phyloP scores from a whole-genome alignment of 73 alveolate genomes.

The Stentor coeruleus region DNA sequence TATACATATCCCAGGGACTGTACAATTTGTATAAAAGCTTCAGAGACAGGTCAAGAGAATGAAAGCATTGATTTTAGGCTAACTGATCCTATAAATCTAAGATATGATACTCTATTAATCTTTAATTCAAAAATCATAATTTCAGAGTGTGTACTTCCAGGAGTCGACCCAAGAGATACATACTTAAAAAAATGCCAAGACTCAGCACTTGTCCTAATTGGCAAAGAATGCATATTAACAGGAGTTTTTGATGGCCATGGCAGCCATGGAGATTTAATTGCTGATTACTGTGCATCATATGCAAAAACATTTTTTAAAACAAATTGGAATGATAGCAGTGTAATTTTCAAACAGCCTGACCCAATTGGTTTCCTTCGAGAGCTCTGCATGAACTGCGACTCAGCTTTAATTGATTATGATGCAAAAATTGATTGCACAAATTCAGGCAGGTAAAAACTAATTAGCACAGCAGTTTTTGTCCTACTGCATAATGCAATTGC shows the following conservation, averaged over 20 bases:
- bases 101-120: neutral
- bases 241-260: neutral
- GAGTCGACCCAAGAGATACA: neutral
- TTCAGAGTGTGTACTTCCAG: neutral
- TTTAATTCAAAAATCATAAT: no score
- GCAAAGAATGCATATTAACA: no score
- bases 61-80: neutral
- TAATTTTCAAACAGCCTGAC: neutral
- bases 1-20: no score
- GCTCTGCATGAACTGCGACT: neutral
- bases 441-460: neutral
- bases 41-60: no score
- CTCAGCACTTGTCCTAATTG: neutral
- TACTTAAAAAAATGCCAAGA: neutral
- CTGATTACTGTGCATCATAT: neutral
- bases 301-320: neutral
- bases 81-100: neutral
- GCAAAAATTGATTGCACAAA: neutral
- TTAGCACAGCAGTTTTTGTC: conserved; percentile 14
- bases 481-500: neutral
- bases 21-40: no score
- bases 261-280: neutral
- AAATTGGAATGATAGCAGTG: neutral
- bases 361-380: neutral
- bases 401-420: neutral